Evolutionary conservation across 164 flowering plant genomes (phyloP), one percentile per base, ranked within the genome.

Genomic region (Umbellularia californica): DNA sequence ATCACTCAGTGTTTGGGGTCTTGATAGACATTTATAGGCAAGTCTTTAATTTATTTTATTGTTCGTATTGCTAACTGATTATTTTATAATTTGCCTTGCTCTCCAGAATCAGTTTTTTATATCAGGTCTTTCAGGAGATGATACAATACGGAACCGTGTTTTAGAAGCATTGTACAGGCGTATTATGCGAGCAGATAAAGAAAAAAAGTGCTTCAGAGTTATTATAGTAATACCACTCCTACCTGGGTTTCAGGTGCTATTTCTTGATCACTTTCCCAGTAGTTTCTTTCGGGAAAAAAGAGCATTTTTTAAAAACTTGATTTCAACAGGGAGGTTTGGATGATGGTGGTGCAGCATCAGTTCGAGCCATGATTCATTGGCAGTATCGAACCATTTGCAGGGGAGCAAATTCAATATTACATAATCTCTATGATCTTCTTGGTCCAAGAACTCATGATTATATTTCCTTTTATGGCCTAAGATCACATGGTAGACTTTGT

Each of bases 351-450:
- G 99, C 99, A 4, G 99, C 99, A 74, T 90, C 99, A 70, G 97
- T 96, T 58, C 85, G 98, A 86, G 97, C 99, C 30, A 88, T 96
- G 76, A 85, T 94, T 97, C 99, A 96, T 79, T 96, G 99, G 98
- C 97, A 96, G 79, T 92, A 94, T 80, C 89, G 98, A 82, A 96
- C 99, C 74, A 96, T 96, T 74, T 89, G 90, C 77, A 86, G 99
- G 84, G 98, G 97, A 78, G 82, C 81, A 2, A 82, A 84, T 78
- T 96, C 99, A 55, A 89, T 96, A 80, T 77, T 96, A 82, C 91
- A 91, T 68, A 91, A 91, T 78, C 97, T 96, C 55, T 81, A 74
- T 88, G 87, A 88, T 23, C 72, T 86, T 72, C 83, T 94, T 79
- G 98, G 99, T 77, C 85, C 95, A 50, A 89, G 82, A 83, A 68